Evolutionary conservation across 257 asterid species (phyloP).

Genomic region (Solanum paucissectum): DNA sequence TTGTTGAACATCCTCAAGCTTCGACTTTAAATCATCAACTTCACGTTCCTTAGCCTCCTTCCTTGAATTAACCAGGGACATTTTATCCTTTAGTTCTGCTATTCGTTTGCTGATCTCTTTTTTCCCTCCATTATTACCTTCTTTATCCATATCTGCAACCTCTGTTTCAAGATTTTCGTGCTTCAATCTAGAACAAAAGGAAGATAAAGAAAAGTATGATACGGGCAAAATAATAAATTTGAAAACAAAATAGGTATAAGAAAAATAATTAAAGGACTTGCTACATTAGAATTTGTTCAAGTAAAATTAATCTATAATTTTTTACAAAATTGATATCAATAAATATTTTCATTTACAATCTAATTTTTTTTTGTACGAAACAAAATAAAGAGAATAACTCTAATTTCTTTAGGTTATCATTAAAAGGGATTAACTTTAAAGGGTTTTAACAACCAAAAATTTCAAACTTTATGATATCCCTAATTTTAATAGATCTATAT

Average conservation of each 20-base stretch:
- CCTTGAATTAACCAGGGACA: conserved; percentile 3
- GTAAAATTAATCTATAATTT: neutral
- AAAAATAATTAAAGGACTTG: neutral
- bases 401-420: neutral
- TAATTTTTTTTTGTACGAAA: neutral
- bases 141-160: neutral
- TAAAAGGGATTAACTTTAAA: neutral
- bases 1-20: conserved; percentile 15
- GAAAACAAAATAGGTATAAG: neutral
- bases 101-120: conserved; percentile 27
- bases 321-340: neutral
- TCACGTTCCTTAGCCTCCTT: conserved; percentile 26
- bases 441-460: neutral
- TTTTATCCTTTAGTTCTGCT: conserved; percentile 35
- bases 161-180: conserved; percentile 20
- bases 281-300: neutral
- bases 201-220: neutral
- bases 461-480: neutral
- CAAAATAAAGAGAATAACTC: neutral
- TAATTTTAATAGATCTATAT: neutral
- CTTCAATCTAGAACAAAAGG: neutral
- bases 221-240: no score
- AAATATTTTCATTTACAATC: neutral
- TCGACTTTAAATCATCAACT: conserved; percentile 18
- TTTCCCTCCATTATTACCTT: conserved; percentile 24